Evolutionary conservation across 805 yeast species (phyloP).

Genomic region (Wickerhamomyces tratensis): DNA sequence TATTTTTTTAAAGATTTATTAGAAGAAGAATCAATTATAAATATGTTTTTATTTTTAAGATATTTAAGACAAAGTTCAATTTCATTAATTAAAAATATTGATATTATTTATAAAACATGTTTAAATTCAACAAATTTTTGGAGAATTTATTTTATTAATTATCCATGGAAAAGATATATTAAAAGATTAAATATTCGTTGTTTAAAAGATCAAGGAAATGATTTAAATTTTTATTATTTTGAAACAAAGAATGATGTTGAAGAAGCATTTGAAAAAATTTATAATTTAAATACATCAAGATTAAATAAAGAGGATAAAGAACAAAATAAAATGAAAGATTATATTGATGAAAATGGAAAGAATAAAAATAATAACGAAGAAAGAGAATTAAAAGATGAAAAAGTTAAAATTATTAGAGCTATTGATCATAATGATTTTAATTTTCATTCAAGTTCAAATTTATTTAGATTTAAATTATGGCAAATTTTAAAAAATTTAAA

Average conservation of each 20-base stretch:
- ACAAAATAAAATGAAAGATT: no score
- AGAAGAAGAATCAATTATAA: conserved; percentile 24
- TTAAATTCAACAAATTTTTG: conserved; percentile 15
- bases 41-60: conserved; percentile 29
- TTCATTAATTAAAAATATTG: conserved; percentile 18
- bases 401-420: conserved; percentile 21
- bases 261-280: conserved; percentile 33
- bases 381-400: background rate
- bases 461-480: conserved; percentile 31
- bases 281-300: conserved; percentile 34
- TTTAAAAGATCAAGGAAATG: conserved; percentile 36
- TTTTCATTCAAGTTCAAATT: conserved; percentile 26
- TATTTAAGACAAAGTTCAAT: conserved; percentile 32
- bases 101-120: conserved; percentile 16
- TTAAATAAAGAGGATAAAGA: conserved; percentile 13
- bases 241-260: conserved; percentile 35
- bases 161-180: conserved; percentile 31
- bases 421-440: conserved; percentile 32
- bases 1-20: conserved; percentile 26
- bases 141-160: conserved; percentile 26
- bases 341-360: background rate
- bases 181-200: conserved; percentile 32
- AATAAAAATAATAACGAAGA: conserved; percentile 1
- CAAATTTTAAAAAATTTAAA: conserved; percentile 20
- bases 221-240: conserved; percentile 30